Percentiles rank a stretch among this genome's conserved stretches.
These are phyloP conservation scores for Polyporus tsugae DNA, from an alignment of 1,284 basidiomycete genomes.

Conservation along the genomic window DNA sequence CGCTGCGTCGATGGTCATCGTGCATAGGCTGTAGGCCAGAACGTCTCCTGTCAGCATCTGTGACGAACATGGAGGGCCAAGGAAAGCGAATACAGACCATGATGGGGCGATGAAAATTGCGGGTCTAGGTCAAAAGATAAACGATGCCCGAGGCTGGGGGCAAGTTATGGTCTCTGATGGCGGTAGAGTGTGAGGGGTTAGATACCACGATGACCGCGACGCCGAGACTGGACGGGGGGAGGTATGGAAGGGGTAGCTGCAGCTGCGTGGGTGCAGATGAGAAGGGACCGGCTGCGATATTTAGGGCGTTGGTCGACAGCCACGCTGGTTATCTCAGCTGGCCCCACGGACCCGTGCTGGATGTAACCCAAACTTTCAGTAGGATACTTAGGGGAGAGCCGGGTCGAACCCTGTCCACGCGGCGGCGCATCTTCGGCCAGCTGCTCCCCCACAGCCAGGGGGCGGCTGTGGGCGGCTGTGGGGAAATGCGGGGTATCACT, in stretches of 20 bases:
- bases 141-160: background rate
- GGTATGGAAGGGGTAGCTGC: background rate
- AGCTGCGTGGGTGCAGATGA: slow-evolving; percentile 1
- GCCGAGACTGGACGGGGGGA: background rate
- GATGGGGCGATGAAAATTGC: slow-evolving; percentile 8
- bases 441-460: background rate
- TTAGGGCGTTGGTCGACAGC: background rate
- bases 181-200: background rate
- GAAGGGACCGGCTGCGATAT: background rate
- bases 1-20: slow-evolving; percentile 33
- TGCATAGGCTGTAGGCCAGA: slow-evolving; percentile 26
- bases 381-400: slow-evolving; percentile 11
- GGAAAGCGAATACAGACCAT: slow-evolving; percentile 19
- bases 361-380: background rate
- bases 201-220: background rate
- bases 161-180: background rate
- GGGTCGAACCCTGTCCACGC: slow-evolving; percentile 7
- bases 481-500: slow-evolving; percentile 17
- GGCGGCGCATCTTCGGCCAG: slow-evolving; percentile 11
- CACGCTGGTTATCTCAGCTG: slow-evolving; percentile 26
- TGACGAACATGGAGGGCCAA: background rate
- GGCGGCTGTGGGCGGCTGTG: slow-evolving; percentile 5
- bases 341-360: slow-evolving; percentile 26
- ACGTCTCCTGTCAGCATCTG: slow-evolving; percentile 1
- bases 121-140: slow-evolving; percentile 8